Percentiles rank a stretch among this genome's conserved stretches.
These are phyloP conservation scores for Casuarina cunninghamiana DNA, from an alignment of 306 rosid genomes.

Conservation along the genomic window DNA sequence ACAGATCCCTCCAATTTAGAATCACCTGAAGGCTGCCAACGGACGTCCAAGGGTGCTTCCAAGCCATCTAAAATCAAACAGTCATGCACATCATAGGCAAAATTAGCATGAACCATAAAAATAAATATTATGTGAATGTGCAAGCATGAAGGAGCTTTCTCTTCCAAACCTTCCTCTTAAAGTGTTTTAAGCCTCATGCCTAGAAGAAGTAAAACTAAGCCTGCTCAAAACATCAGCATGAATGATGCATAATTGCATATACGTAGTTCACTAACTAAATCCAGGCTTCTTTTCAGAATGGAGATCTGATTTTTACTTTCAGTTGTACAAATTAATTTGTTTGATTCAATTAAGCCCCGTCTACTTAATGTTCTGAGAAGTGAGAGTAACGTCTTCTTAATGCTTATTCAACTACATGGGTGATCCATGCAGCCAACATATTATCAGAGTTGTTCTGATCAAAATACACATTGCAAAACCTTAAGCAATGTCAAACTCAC, in stretches of 20 bases:
- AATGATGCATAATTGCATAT: neutral
- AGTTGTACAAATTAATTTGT: neutral
- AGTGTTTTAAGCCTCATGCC: neutral
- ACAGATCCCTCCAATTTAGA: conserved; percentile 19
- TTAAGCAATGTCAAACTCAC: neutral
- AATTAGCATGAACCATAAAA: conserved; percentile 3
- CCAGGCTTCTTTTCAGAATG: neutral
- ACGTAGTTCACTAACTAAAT: neutral
- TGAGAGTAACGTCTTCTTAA: neutral
- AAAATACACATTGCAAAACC: neutral
- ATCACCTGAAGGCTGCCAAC: conserved; percentile 6
- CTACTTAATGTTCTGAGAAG: neutral
- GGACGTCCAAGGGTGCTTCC: conserved; percentile 21
- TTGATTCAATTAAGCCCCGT: neutral
- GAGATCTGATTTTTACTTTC: neutral
- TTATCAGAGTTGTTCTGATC: neutral
- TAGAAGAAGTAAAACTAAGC: neutral
- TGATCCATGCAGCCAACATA: neutral
- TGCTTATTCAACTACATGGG: neutral
- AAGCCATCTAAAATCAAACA: conserved; percentile 31
- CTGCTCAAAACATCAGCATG: too few species aligned
- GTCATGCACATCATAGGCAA: conserved; percentile 16
- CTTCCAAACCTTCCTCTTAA: neutral
- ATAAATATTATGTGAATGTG: neutral
- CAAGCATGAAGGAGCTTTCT: neutral